Conservation (phyloP, 2,329 filamentous ascomycete genomes). For the Fusarium oxysporum region DNA sequence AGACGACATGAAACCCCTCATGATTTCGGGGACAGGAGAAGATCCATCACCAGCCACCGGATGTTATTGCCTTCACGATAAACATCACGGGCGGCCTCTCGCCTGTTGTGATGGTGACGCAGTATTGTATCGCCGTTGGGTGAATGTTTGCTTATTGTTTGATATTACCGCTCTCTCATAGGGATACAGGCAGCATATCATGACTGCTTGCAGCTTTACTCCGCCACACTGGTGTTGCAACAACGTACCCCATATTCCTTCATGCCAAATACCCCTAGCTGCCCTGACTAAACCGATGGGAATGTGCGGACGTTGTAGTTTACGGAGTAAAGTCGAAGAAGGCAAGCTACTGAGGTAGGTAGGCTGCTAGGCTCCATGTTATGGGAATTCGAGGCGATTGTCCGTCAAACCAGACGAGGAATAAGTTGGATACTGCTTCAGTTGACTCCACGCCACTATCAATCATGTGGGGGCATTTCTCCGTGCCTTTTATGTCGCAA, state of each 20-base stretch:
- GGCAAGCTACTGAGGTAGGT: neutral
- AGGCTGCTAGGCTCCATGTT: neutral
- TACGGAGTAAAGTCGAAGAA: neutral
- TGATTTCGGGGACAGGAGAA: neutral
- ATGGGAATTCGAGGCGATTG: slow-evolving; percentile 14
- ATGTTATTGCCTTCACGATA: neutral
- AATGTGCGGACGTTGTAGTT: neutral
- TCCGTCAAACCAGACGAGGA: slow-evolving; percentile 14
- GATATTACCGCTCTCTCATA: neutral
- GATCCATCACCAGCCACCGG: slow-evolving; percentile 14
- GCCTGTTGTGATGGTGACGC: slow-evolving; percentile 10
- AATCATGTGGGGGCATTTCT: slow-evolving; percentile 8
- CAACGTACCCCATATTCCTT: slow-evolving; percentile 3
- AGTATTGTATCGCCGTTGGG: neutral
- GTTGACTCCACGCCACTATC: slow-evolving; percentile 16
- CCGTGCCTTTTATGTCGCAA: neutral
- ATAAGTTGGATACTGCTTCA: slow-evolving; percentile 4
- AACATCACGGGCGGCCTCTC: slow-evolving; percentile 31
- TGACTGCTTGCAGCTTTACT: slow-evolving; percentile 20
- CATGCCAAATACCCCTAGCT: neutral
- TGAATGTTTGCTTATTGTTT: neutral
- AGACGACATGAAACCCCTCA: slow-evolving; percentile 29
- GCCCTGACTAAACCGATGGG: neutral
- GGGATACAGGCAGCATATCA: slow-evolving; percentile 12
- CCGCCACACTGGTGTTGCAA: slow-evolving; percentile 20